Conservation (phyloP, 179 eudicot genomes). For the Beta corolliflora region DNA sequence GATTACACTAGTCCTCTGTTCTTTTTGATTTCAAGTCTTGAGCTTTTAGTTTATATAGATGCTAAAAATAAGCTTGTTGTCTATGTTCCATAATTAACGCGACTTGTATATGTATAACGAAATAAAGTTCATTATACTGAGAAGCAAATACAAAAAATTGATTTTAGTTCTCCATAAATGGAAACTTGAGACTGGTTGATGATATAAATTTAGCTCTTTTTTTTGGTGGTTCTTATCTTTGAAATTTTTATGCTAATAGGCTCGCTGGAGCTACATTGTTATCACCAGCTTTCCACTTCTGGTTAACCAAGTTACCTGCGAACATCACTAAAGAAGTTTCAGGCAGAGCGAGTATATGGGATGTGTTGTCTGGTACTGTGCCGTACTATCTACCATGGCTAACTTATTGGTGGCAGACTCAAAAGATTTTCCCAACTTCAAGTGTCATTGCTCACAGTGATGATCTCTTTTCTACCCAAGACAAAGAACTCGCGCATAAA, state of each 20-base stretch:
- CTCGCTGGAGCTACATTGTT: slow-evolving; percentile 48
- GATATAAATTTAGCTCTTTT: background rate
- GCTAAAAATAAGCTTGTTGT: no score
- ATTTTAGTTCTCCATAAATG: background rate
- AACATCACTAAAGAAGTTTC: slow-evolving; percentile 27
- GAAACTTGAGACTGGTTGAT: background rate
- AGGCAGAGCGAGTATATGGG: slow-evolving; percentile 17
- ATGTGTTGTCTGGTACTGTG: slow-evolving; percentile 37
- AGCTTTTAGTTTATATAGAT: no score
- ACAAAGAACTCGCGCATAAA: slow-evolving; percentile 25
- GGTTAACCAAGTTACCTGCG: slow-evolving; percentile 42
- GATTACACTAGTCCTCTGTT: no score
- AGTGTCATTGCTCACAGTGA: slow-evolving; percentile 31
- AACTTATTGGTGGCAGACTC: slow-evolving; percentile 59
- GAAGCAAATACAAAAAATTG: no score
- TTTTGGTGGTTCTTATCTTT: background rate
- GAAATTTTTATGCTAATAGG: slow-evolving; percentile 15
- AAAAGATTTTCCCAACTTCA: slow-evolving; percentile 41
- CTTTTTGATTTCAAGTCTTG: no score
- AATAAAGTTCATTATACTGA: background rate
- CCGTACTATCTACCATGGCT: slow-evolving; percentile 47
- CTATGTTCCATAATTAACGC: no score
- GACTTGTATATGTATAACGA: no score
- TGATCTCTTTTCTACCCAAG: slow-evolving; percentile 30
- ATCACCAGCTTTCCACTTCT: slow-evolving; percentile 41